phyloP scores from a whole-genome alignment of 768 basidiomycete species.

The Artomyces pyxidatus region DNA sequence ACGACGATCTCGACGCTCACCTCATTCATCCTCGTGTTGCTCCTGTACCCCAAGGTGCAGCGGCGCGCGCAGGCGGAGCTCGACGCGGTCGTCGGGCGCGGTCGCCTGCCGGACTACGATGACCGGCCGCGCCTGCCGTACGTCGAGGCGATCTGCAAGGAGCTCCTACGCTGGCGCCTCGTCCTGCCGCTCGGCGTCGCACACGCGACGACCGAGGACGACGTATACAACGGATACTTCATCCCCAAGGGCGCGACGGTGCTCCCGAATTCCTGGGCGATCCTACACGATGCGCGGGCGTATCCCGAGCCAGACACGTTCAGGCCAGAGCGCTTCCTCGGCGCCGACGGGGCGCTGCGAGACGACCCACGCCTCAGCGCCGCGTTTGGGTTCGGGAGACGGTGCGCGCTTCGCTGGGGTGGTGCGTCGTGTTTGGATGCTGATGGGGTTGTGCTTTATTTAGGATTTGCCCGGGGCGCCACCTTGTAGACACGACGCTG shows the following conservation, averaged over 20 bases:
- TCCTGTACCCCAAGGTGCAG: slow-evolving; percentile 9
- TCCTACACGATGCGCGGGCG: slow-evolving; percentile 16
- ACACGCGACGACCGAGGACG: slow-evolving; percentile 6
- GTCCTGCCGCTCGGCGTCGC: slow-evolving; percentile 5
- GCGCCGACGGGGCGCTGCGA: not conserved
- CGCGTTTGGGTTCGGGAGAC: slow-evolving; percentile 6
- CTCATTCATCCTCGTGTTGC: slow-evolving; percentile 3
- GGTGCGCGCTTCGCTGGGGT: not conserved
- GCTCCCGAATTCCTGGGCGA: slow-evolving; percentile 11
- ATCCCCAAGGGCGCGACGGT: slow-evolving; percentile 9
- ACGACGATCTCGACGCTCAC: slow-evolving; percentile 6
- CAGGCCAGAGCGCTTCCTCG: slow-evolving; percentile 10
- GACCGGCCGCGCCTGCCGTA: slow-evolving; percentile 19
- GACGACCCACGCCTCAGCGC: slow-evolving; percentile 3
- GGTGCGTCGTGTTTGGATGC: not conserved
- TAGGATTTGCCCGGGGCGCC: slow-evolving; percentile 15
- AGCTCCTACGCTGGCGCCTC: slow-evolving; percentile 5
- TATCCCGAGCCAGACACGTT: slow-evolving; percentile 12
- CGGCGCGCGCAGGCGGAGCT: slow-evolving; percentile 12
- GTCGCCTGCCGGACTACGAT: slow-evolving; percentile 14
- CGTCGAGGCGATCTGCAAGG: slow-evolving; percentile 12
- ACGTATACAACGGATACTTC: slow-evolving; percentile 2
- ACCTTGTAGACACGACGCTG: slow-evolving; percentile 13
- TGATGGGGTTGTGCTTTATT: not conserved
- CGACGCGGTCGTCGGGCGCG: slow-evolving; percentile 14